Base-by-base conservation (phyloP, 169 alveolate genomes). In the Plasmodium vivax region DNA sequence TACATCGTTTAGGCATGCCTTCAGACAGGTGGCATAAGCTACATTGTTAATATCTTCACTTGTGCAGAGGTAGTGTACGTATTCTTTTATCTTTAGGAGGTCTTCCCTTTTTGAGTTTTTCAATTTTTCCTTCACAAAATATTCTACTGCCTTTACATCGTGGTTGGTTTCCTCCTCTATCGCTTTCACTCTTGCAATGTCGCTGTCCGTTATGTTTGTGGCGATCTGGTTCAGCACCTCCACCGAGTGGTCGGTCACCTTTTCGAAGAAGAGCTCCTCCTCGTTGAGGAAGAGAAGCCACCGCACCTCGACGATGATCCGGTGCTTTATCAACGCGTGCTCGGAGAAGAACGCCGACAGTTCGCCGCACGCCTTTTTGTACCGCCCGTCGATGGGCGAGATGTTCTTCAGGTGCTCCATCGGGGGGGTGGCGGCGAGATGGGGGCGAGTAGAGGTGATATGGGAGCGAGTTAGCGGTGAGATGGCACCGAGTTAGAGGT, bases 11-110 rank as follows among this genome's bases (percentile, higher is more conserved):
- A 97, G 83, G 62, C 98, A 96, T 32, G 95, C 96, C 27, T 96
- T 95, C 79, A 98, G 77, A 97, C 98, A 97, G 27, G 98, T 73
- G 30, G 98, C 97, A 94, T 98, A 98, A 32, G 99, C 96, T 19
- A 98, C 95, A 93, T 98, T 98, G 92, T 98, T 99, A 56, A 99
- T 98, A 92, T 99, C 99, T 94, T 99, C 99, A 93, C 99, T 97
- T 0, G 99, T 99, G 96, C 99, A 98, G 82, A 97, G 96, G 87
- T 98, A 96, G 85, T 98, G 99, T 23, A 98, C 96, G 95, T 97
- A 97, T 83, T 97, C 98, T 87, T 93, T 97, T 45, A 96, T 72
- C 82, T 95, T 82, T 19, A 75, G 74, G 36, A 98, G 72, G 34
- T 95, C 96, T 32, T 95, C 93, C 30, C 82, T 62, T 47, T 85